A percentile compares a stretch with the other conserved stretches of the same genome.
Evolutionary conservation across 495 filamentous ascomycete genomes (phyloP).

Genomic region (Haplographium delicatum): DNA sequence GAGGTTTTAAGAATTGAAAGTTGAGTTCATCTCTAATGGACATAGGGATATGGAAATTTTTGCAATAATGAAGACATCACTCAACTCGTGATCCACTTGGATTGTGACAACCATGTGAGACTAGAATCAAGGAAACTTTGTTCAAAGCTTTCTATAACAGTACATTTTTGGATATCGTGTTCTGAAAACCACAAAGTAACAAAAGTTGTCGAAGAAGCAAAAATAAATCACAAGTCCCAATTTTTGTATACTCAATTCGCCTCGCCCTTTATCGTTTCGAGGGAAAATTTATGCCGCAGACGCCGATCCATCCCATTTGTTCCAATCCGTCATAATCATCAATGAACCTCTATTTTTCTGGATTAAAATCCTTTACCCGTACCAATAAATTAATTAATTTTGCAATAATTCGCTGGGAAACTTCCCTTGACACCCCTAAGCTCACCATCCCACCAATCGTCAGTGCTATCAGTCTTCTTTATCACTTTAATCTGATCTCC

Average conservation of each 20-base stretch:
- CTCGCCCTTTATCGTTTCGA: neutral
- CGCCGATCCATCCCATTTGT: neutral
- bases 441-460: slow-evolving; percentile 97
- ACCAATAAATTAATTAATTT: slow-evolving; percentile 12
- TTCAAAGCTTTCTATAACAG: too few relatives aligned
- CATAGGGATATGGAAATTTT: too few relatives aligned
- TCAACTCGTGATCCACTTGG: too few relatives aligned
- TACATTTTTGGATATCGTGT: too few relatives aligned
- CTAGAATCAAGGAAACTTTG: too few relatives aligned
- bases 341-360: neutral
- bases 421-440: slow-evolving; percentile 64
- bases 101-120: too few relatives aligned
- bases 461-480: slow-evolving; percentile 75
- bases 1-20: too few relatives aligned
- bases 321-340: slow-evolving; percentile 1
- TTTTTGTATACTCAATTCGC: neutral
- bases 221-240: neutral
- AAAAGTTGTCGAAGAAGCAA: too few relatives aligned
- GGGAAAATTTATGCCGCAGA: neutral
- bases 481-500: slow-evolving; percentile 81
- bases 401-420: slow-evolving; percentile 91
- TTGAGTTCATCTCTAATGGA: too few relatives aligned
- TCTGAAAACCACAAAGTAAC: too few relatives aligned
- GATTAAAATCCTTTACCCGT: too few relatives aligned
- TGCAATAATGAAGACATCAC: too few relatives aligned